Percentiles rank a stretch among this genome's conserved stretches.
phyloP scores from a whole-genome alignment of 805 yeast genomes.

The Teunomyces kruisii region DNA sequence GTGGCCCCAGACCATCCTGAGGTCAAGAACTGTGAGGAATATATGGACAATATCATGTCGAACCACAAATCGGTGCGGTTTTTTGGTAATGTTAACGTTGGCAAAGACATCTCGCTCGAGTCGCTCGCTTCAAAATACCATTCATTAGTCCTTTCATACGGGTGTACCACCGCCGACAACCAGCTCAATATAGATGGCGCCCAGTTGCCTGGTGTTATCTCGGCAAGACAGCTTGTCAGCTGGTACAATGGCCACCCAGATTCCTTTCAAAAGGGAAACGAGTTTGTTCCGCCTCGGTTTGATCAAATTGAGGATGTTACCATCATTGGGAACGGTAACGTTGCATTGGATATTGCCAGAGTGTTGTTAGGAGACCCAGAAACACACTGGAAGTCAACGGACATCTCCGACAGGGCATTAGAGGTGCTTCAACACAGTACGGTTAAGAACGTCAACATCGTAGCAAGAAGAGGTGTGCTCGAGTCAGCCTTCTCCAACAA shows the following conservation, averaged over 20 bases:
- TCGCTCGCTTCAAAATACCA: slow-evolving; percentile 60
- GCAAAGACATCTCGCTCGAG: slow-evolving; percentile 55
- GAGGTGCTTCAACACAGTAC: slow-evolving; percentile 48
- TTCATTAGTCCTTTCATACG: slow-evolving; percentile 78
- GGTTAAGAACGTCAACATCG: slow-evolving; percentile 66
- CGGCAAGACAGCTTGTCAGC: slow-evolving; percentile 85
- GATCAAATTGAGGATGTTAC: slow-evolving; percentile 61
- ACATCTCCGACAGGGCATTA: slow-evolving; percentile 65
- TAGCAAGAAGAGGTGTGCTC: slow-evolving; percentile 82
- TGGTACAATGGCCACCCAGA: slow-evolving; percentile 96
- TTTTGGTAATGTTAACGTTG: slow-evolving; percentile 72
- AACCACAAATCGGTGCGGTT: slow-evolving; percentile 39
- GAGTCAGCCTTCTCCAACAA: slow-evolving; percentile 91
- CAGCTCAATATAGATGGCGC: slow-evolving; percentile 59
- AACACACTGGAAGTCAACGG: slow-evolving; percentile 64
- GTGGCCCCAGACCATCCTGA: slow-evolving; percentile 99
- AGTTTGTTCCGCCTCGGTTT: slow-evolving; percentile 51
- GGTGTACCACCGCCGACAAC: slow-evolving; percentile 62
- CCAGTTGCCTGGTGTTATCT: slow-evolving; percentile 61
- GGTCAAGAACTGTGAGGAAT: slow-evolving; percentile 79
- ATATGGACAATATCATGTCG: slow-evolving; percentile 55
- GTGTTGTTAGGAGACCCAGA: slow-evolving; percentile 60
- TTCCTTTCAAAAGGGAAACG: slow-evolving; percentile 33
- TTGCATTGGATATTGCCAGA: slow-evolving; percentile 88
- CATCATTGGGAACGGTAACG: slow-evolving; percentile 96